Evolutionary conservation across 441 rosid genomes (phyloP).

Genomic region (Raphanus hybrid): DNA sequence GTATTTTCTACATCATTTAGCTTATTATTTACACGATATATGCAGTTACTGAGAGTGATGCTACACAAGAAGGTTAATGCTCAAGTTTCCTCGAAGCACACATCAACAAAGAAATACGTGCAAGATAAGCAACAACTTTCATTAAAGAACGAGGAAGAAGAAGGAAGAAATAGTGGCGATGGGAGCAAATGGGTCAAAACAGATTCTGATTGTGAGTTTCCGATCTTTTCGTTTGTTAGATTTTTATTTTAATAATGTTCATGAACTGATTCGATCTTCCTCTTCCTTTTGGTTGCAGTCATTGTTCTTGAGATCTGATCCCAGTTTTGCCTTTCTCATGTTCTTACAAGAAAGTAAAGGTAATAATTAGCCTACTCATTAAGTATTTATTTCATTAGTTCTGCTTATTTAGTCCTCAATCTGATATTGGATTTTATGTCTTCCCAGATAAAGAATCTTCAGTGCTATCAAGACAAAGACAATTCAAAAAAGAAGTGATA

Average conservation of each 20-base stretch:
- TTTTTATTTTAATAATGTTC: background rate
- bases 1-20: background rate
- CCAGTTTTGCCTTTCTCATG: background rate
- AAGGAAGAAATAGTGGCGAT: constrained; percentile 38
- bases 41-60: constrained; percentile 81
- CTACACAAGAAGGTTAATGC: constrained; percentile 77
- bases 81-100: constrained; percentile 37
- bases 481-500: background rate
- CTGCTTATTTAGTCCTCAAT: background rate
- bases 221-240: background rate
- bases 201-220: constrained; percentile 87
- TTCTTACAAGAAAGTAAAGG: constrained; percentile 37
- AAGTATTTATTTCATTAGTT: background rate
- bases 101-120: constrained; percentile 58
- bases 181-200: constrained; percentile 92
- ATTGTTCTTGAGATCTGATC: constrained; percentile 89
- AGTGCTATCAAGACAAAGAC: constrained; percentile 27
- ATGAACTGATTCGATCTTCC: constrained; percentile 1
- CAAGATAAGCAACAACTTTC: constrained; percentile 48
- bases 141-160: constrained; percentile 44
- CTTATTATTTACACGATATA: background rate
- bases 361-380: constrained; percentile 23
- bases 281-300: constrained; percentile 53
- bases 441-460: constrained; percentile 32
- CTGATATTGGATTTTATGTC: constrained; percentile 13